phyloP scores from a whole-genome alignment of 495 filamentous ascomycete species.

The Penicillium crystallinum region DNA sequence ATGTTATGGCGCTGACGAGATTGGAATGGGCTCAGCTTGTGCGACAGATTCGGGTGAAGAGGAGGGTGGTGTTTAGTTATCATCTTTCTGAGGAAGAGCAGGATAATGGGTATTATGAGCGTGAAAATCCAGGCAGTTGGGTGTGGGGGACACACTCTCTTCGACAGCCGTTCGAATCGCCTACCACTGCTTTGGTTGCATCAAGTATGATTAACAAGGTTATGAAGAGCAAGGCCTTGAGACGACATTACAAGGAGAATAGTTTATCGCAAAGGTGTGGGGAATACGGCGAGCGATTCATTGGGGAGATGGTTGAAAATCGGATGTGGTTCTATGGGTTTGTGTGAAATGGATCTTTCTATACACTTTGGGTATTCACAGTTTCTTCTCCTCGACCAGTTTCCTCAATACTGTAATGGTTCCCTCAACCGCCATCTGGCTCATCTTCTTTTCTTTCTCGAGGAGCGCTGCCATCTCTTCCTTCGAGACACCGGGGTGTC shows the following conservation, averaged over 20 bases:
- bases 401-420: conserved; percentile 31
- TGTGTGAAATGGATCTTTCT: background rate
- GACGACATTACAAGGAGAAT: background rate
- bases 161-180: background rate
- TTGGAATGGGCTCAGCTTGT: conserved; percentile 1
- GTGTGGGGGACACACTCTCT: background rate
- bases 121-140: background rate
- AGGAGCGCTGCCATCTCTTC: conserved; percentile 26
- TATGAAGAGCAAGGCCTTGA: background rate
- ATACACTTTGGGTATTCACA: conserved; percentile 2
- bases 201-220: background rate
- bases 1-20: conserved; percentile 1
- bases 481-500: conserved; percentile 29
- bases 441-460: conserved; percentile 26
- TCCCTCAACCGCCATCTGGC: conserved; percentile 31
- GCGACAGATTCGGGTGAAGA: conserved; percentile 1
- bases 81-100: background rate
- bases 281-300: background rate
- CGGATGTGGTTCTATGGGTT: background rate
- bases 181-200: conserved; percentile 1
- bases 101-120: background rate
- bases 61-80: background rate
- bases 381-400: conserved; percentile 28
- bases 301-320: background rate
- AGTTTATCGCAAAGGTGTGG: background rate